Base-by-base conservation (phyloP, 2,329 filamentous ascomycete genomes). In the Beauveria scarabaeidicola region DNA sequence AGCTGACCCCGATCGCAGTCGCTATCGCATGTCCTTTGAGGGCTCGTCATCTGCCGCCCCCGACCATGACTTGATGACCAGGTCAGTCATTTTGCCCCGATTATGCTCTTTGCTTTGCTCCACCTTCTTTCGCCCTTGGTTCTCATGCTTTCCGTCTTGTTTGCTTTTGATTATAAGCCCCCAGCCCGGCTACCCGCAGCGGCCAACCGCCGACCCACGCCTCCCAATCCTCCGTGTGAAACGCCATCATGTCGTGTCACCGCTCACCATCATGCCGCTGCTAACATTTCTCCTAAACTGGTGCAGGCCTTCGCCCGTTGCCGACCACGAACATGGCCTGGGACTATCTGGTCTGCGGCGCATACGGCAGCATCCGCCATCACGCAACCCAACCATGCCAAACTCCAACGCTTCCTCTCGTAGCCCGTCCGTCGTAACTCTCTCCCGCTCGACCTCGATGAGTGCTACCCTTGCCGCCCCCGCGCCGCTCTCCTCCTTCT, bases 291-390 rank as follows among this genome's bases (percentile, higher is more conserved):
- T 59, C 52, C 38, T 64, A 54, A 64, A 62, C 58, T 66, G 66
- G 61, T 67, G 58, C 72, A 95, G 90, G 78, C 90, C 90, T 69
- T 85, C 91, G 69, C 82, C 96, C 70, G 83, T 95, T 71, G 81
- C 85, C 65, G 91, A 93, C 74, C 90, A 93, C 75, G 91, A 96
- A 69, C 89, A 94, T 79, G 90, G 90, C 66, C 77, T 94, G 63
- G 90, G 90, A 58, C 82, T 88, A 48, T 95, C 91, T 60, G 92
- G 94, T 65, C 82, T 99, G 69, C 88, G 92, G 71, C 89, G 94
- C 68, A 99, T 99, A 73, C 89, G 94, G 72, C 93, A 97, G 74
- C 87, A 88, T 62, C 81, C 72, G 56, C 69, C 84, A 43, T 77
- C 83, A 60, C 81, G 87, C 71, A 79, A 81, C 56, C 80, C 87